Evolutionary conservation across 129 eudicot species (phyloP).

Genomic region (Centaurea solstitialis): DNA sequence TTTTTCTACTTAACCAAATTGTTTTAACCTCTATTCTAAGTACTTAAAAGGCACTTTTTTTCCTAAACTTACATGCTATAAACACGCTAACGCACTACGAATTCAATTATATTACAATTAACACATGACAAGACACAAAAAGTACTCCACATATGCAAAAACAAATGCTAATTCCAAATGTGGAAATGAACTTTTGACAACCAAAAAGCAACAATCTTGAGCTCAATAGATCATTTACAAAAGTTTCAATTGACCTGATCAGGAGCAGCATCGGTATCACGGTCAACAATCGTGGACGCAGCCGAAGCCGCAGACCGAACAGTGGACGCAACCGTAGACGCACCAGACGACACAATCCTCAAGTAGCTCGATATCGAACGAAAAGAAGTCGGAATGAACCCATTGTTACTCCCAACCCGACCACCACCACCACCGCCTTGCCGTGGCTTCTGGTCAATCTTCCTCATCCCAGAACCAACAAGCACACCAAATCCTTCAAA

Average conservation of each 20-base stretch:
- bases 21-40: neutral
- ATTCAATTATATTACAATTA: neutral
- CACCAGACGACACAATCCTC: slow-evolving; percentile 84
- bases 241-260: slow-evolving; percentile 62
- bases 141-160: neutral
- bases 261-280: slow-evolving; percentile 52
- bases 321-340: slow-evolving; percentile 78
- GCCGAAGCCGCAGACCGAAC: slow-evolving; percentile 91
- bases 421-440: slow-evolving; percentile 36
- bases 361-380: slow-evolving; percentile 68
- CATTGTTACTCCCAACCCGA: slow-evolving; percentile 38
- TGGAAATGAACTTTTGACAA: neutral
- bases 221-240: neutral
- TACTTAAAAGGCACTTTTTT: neutral
- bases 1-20: neutral
- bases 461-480: slow-evolving; percentile 62
- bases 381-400: slow-evolving; percentile 71
- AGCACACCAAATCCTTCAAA: neutral
- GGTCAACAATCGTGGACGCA: slow-evolving; percentile 74
- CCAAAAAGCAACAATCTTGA: neutral
- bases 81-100: neutral
- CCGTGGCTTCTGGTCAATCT: slow-evolving; percentile 53
- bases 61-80: neutral
- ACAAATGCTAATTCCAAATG: neutral
- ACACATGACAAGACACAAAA: neutral